Conservation (phyloP, 805 yeast species). For the Kodamaea leandrae region DNA sequence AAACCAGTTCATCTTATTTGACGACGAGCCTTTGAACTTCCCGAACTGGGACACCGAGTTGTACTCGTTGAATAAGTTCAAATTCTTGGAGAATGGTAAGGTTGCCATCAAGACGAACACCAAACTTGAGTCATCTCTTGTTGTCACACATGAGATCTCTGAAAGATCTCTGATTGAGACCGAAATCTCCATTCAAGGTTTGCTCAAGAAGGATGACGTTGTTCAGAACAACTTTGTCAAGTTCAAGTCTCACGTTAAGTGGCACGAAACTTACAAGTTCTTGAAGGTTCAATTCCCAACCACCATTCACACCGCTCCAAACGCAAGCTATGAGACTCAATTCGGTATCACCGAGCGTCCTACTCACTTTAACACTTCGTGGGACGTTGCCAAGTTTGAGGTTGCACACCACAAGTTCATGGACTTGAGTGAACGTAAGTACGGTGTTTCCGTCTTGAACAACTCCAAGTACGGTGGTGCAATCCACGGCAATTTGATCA, state of each 20-base stretch:
- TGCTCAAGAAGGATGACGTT: conserved; percentile 49
- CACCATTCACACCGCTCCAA: conserved; percentile 62
- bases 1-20: conserved; percentile 76
- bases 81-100: conserved; percentile 41
- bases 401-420: conserved; percentile 93
- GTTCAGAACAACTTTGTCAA: conserved; percentile 33
- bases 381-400: conserved; percentile 97
- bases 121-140: conserved; percentile 60
- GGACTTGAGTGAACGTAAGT: conserved; percentile 80
- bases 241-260: conserved; percentile 54
- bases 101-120: conserved; percentile 46
- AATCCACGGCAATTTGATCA: conserved; percentile 88
- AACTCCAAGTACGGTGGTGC: conserved; percentile 90
- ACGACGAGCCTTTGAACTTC: conserved; percentile 87
- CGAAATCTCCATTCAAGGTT: conserved; percentile 65
- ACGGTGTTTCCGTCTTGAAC: conserved; percentile 84
- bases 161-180: conserved; percentile 59
- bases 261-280: conserved; percentile 88
- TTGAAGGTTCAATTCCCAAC: conserved; percentile 95
- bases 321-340: conserved; percentile 88
- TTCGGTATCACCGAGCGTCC: conserved; percentile 91
- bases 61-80: conserved; percentile 73
- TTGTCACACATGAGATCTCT: conserved; percentile 61
- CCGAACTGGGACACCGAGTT: conserved; percentile 99
- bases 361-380: conserved; percentile 89